Base-by-base conservation (phyloP, 2,329 filamentous ascomycete species). In the Cylindrodendrum hubeiense region DNA sequence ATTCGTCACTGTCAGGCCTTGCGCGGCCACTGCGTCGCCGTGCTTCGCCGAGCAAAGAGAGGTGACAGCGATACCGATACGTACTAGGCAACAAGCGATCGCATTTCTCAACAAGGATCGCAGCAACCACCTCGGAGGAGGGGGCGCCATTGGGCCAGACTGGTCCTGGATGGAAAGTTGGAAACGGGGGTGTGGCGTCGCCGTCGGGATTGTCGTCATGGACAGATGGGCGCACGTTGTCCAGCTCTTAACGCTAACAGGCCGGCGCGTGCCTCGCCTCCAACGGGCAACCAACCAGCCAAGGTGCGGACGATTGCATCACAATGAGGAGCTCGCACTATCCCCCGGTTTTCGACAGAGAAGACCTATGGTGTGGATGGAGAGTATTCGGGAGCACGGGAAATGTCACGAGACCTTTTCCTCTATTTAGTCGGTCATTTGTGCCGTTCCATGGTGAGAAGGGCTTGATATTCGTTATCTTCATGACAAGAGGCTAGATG, bases 361-460 rank as follows among this genome's bases (percentile, higher is more conserved):
- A 43, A 8, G 43, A 24, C 26, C 39, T 37, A 43, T 21, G 6
- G 21, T 24, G 22, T 15, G 13, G 21, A 15, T 41, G 34, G 50
- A 24, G 19, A 39, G 53, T 39, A 34, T 37, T 17, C 15, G n/a
- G 39, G 28, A 24, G 17, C 21, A 19, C 33, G 33, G 7, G 26
- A 47, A 7, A 15, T 37, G 50, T 64, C 61, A 64, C 61, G 55
- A 60, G 61, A 64, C 61, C 52, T 7, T 34, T 34, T 55, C 19
- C 59, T 19, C 4, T 9, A 30, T 15, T 5, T 7, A 33, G 46
- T 49, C 26, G 24, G 24, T 12, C 10, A 10, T 21, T 21, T 8
- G 46, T 10, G 28, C 17, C 46, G 10, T 19, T n/a, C 4, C 4
- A 21, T 10, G 28, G 37, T 39, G 10, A 33, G 12, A 21, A 50